Evolutionary conservation across 2,329 filamentous ascomycete species (phyloP).

Genomic region (Rhexocercosporidium sp.): DNA sequence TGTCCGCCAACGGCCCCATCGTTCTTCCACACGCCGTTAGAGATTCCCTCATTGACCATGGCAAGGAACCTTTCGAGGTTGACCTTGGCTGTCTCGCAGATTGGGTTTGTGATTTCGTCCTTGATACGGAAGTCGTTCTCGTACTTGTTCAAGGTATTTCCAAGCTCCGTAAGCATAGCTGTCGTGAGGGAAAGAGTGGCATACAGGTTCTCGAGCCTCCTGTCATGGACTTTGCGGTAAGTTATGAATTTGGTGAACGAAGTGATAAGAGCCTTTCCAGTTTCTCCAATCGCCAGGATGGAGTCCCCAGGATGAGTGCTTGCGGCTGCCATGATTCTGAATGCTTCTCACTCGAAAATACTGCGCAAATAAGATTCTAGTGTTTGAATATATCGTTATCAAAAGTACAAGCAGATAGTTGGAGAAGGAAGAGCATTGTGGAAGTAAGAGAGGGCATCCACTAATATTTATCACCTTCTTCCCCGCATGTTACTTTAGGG

Average conservation of each 20-base stretch:
- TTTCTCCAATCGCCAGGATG: conserved; percentile 21
- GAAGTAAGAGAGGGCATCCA: not conserved
- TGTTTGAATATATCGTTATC: not conserved
- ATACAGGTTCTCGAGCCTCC: conserved; percentile 24
- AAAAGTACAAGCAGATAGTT: not conserved
- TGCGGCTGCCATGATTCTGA: conserved; percentile 13
- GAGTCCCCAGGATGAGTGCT: conserved; percentile 19
- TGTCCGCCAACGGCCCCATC: conserved; percentile 22
- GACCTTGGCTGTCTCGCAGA: conserved; percentile 18
- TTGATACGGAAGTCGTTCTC: conserved; percentile 21
- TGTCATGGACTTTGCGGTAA: conserved; percentile 24
- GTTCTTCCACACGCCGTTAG: conserved; percentile 22
- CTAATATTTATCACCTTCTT: conserved; percentile 16
- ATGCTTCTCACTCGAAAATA: not conserved
- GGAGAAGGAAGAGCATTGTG: not conserved
- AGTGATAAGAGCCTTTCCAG: conserved; percentile 16
- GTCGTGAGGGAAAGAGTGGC: conserved; percentile 26
- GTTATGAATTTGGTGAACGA: conserved; percentile 24
- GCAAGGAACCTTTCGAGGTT: conserved; percentile 24
- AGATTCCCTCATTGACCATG: conserved; percentile 22
- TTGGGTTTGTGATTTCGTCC: conserved; percentile 17
- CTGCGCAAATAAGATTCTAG: not conserved
- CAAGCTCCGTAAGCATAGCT: conserved; percentile 17
- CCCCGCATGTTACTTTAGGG: conserved; percentile 15
- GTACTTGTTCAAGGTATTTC: conserved; percentile 26